A percentile compares a stretch with the other conserved stretches of the same genome.
phyloP scores from a whole-genome alignment of 73 alveolate genomes.

The Effrenium voratum region DNA sequence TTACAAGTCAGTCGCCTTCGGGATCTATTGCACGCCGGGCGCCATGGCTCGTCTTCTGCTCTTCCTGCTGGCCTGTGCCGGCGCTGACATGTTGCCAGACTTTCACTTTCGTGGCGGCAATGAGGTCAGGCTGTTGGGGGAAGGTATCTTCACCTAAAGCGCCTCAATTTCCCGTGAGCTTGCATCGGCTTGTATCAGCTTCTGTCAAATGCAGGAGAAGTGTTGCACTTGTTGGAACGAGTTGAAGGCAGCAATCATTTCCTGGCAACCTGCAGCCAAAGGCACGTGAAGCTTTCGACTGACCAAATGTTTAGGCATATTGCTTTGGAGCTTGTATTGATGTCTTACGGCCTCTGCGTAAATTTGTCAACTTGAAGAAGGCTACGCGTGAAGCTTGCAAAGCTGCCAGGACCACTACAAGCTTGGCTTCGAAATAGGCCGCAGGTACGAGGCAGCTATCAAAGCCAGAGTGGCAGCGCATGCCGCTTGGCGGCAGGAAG shows the following conservation, averaged over 20 bases:
- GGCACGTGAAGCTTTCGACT: not conserved
- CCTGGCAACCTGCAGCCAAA: not conserved
- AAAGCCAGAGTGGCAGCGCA: conserved; percentile 50
- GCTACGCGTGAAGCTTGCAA: too few relatives aligned
- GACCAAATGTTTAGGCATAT: not conserved
- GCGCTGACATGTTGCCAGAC: conserved; percentile 46
- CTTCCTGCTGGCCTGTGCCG: not conserved
- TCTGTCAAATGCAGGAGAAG: not conserved
- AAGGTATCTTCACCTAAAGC: not conserved
- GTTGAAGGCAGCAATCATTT: not conserved
- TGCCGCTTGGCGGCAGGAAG: conserved; percentile 11
- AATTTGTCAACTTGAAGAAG: not conserved
- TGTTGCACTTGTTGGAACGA: not conserved
- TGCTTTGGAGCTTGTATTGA: not conserved
- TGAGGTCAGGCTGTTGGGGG: not conserved
- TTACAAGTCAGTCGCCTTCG: not conserved
- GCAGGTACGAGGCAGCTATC: conserved; percentile 31
- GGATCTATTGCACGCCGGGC: too few relatives aligned
- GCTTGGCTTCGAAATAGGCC: conserved; percentile 66
- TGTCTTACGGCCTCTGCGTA: not conserved
- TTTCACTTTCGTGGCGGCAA: conserved; percentile 55
- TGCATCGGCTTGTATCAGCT: not conserved
- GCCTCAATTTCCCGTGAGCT: not conserved
- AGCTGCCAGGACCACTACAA: conserved; percentile 52
- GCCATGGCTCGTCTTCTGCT: conserved; percentile 20